phyloP scores from a whole-genome alignment of 345 rosid genomes.

The Eucalyptus curtisii region DNA sequence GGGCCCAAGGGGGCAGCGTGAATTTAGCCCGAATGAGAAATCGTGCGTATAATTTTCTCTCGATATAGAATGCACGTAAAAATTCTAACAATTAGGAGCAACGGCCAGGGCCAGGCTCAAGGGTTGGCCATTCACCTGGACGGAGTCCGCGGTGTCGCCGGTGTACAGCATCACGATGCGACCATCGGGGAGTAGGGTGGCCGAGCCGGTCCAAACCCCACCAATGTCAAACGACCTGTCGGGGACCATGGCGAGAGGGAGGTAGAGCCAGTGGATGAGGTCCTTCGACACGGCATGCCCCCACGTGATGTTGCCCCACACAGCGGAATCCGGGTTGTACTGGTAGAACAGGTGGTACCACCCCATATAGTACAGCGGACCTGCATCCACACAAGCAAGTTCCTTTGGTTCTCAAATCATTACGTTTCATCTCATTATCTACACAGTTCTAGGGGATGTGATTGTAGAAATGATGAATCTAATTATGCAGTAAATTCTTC shows the following conservation, averaged over 20 bases:
- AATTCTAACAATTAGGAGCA: background rate
- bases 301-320: slow-evolving; percentile 97
- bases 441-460: background rate
- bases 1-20: background rate
- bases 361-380: slow-evolving; percentile 69
- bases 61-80: background rate
- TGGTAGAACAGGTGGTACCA: slow-evolving; percentile 97
- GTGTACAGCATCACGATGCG: slow-evolving; percentile 72
- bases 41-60: background rate
- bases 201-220: slow-evolving; percentile 95
- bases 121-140: slow-evolving; percentile 18
- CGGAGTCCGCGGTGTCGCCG: slow-evolving; percentile 37
- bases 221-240: slow-evolving; percentile 63
- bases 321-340: slow-evolving; percentile 79
- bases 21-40: background rate
- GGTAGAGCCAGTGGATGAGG: slow-evolving; percentile 83
- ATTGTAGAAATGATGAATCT: background rate
- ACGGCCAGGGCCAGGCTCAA: background rate
- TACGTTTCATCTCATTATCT: background rate
- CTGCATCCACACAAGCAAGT: slow-evolving; percentile 3
- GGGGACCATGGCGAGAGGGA: slow-evolving; percentile 72
- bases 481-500: background rate
- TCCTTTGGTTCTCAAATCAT: background rate
- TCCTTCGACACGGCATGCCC: slow-evolving; percentile 88
- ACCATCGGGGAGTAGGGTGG: slow-evolving; percentile 64